phyloP scores from a whole-genome alignment of 768 basidiomycete genomes.

The Hebeloma cylindrosporum region DNA sequence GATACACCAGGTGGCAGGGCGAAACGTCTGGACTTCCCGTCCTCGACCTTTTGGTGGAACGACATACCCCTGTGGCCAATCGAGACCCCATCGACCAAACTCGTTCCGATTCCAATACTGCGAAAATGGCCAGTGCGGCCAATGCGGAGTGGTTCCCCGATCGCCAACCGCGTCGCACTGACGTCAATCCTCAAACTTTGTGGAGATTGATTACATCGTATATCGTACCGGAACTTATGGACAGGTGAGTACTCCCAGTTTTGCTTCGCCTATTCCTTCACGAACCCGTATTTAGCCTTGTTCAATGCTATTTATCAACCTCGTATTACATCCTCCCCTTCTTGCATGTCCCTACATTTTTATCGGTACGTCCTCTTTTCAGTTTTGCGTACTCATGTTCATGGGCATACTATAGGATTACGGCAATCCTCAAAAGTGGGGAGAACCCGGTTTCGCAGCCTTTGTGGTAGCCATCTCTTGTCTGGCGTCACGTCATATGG shows the following conservation, averaged over 20 bases:
- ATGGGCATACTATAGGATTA: constrained; percentile 61
- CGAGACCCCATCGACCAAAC: constrained; percentile 25
- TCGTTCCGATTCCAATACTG: constrained; percentile 25
- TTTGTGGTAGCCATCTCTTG: constrained; percentile 94
- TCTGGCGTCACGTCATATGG: constrained; percentile 87
- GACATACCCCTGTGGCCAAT: constrained; percentile 44
- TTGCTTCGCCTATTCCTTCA: constrained; percentile 15
- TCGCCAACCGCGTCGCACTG: constrained; percentile 67
- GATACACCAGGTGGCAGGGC: constrained; percentile 87
- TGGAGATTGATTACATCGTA: constrained; percentile 88
- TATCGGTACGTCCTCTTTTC: constrained; percentile 51
- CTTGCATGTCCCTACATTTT: constrained; percentile 87
- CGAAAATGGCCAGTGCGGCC: constrained; percentile 33
- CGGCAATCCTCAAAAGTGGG: constrained; percentile 93
- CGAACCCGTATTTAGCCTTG: constrained; percentile 46
- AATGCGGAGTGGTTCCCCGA: constrained; percentile 80
- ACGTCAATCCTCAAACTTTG: constrained; percentile 81
- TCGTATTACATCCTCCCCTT: constrained; percentile 94
- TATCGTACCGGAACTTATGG: constrained; percentile 90
- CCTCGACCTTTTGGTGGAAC: constrained; percentile 79
- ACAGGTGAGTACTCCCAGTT: constrained; percentile 65
- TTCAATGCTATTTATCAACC: constrained; percentile 85
- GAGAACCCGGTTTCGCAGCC: constrained; percentile 90
- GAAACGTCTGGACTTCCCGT: constrained; percentile 91
- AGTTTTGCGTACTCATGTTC: constrained; percentile 18